phyloP scores from a whole-genome alignment of 1,284 basidiomycete genomes.

The Cutaneotrichosporon dermatis region DNA sequence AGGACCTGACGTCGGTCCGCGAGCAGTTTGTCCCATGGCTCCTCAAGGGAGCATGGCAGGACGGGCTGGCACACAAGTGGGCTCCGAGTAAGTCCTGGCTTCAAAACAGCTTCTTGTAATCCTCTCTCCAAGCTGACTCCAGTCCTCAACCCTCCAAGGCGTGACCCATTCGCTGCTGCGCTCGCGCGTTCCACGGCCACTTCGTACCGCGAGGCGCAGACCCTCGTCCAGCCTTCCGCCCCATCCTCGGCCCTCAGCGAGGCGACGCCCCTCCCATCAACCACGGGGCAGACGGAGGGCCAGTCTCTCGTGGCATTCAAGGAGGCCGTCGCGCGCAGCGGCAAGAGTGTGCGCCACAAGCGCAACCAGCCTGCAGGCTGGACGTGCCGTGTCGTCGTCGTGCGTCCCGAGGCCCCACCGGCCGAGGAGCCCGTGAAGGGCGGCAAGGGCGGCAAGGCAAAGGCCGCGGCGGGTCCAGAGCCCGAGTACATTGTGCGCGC shows the following conservation, averaged over 20 bases:
- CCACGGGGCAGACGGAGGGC: too few species aligned
- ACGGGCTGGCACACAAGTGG: constrained; percentile 39
- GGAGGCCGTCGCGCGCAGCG: not conserved
- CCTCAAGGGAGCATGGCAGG: constrained; percentile 70
- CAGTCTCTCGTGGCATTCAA: not conserved
- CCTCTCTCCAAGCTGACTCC: constrained; percentile 1
- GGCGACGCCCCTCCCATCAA: constrained; percentile 17
- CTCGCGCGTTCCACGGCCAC: constrained; percentile 43
- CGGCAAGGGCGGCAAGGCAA: constrained; percentile 16
- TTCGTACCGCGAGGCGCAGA: constrained; percentile 21
- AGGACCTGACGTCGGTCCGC: constrained; percentile 67
- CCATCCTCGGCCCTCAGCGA: constrained; percentile 22
- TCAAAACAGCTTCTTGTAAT: too few species aligned
- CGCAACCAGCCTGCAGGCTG: constrained; percentile 17
- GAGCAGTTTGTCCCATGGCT: constrained; percentile 88
- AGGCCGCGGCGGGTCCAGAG: constrained; percentile 29
- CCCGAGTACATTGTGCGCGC: constrained; percentile 63
- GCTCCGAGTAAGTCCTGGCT: constrained; percentile 31
- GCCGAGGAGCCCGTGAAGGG: constrained; percentile 9
- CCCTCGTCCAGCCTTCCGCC: constrained; percentile 7
- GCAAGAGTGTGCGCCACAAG: constrained; percentile 2
- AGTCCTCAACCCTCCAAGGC: constrained; percentile 42
- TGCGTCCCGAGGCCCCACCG: constrained; percentile 14
- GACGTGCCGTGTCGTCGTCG: constrained; percentile 40
- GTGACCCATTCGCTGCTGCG: constrained; percentile 46